phyloP scores from a whole-genome alignment of 306 rosid species.

The Dryas drummondii region DNA sequence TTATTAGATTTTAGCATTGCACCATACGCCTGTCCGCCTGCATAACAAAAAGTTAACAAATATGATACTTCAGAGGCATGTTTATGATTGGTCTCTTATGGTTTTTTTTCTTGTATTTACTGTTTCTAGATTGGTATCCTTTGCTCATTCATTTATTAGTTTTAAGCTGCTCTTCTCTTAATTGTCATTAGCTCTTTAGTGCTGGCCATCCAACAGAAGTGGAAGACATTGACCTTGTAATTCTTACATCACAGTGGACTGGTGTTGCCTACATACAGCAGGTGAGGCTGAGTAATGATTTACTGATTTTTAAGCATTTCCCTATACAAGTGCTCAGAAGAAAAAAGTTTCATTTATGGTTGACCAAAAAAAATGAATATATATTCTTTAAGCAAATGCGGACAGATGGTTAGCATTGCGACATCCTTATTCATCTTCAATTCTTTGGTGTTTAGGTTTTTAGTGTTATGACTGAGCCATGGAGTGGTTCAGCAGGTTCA shows the following conservation, averaged over 20 bases:
- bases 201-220: slow-evolving; percentile 51
- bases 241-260: slow-evolving; percentile 91
- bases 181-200: slow-evolving; percentile 56
- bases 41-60: not conserved
- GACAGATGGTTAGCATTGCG: not conserved
- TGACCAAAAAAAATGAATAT: too few relatives aligned
- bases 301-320: not conserved
- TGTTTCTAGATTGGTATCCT: slow-evolving; percentile 12
- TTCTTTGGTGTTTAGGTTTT: slow-evolving; percentile 2
- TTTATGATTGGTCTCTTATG: not conserved
- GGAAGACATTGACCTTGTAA: slow-evolving; percentile 67
- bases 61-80: not conserved
- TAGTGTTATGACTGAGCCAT: slow-evolving; percentile 7
- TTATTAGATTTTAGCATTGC: not conserved
- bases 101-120: slow-evolving; percentile 9
- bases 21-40: not conserved
- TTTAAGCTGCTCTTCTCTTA: slow-evolving; percentile 20
- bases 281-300: slow-evolving; percentile 45
- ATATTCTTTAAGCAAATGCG: not conserved
- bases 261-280: slow-evolving; percentile 72
- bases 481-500: not conserved
- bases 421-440: not conserved
- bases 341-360: too few relatives aligned
- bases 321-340: not conserved
- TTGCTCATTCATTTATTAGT: slow-evolving; percentile 10